phyloP scores from a whole-genome alignment of 2,329 filamentous ascomycete species.

The Aspergillus vadensis region DNA sequence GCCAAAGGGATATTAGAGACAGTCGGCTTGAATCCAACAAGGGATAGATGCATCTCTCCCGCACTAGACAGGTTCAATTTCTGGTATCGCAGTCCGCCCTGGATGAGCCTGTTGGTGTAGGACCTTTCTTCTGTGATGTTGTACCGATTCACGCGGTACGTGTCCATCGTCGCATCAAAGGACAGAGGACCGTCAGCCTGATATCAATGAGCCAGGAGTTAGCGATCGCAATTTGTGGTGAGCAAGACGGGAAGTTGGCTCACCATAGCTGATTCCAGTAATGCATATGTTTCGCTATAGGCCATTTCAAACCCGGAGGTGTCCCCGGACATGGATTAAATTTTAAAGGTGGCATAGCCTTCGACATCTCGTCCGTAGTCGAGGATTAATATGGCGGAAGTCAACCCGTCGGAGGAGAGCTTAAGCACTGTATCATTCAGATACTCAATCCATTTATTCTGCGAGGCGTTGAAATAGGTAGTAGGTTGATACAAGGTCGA shows the following conservation, averaged over 20 bases:
- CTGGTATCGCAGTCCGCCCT: conserved; percentile 42
- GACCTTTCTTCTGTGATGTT: conserved; percentile 30
- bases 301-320: conserved; percentile 17
- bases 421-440: not conserved
- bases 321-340: conserved; percentile 8
- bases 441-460: not conserved
- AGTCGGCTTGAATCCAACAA: conserved; percentile 31
- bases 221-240: not conserved
- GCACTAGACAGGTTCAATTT: conserved; percentile 39
- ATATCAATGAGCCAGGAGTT: not conserved
- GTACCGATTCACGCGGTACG: conserved; percentile 39
- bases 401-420: not conserved
- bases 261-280: conserved; percentile 17
- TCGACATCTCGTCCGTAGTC: conserved; percentile 20
- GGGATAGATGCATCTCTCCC: conserved; percentile 29
- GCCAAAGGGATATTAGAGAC: conserved; percentile 18
- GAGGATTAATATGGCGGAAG: conserved; percentile 8
- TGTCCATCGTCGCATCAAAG: conserved; percentile 42
- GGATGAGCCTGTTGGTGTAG: conserved; percentile 39
- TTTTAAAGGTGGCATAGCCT: conserved; percentile 15
- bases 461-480: not conserved
- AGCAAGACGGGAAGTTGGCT: not conserved
- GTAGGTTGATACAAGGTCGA: not conserved
- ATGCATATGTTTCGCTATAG: conserved; percentile 16
- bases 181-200: conserved; percentile 32